A percentile compares a stretch with the other conserved stretches of the same genome.
phyloP scores from a whole-genome alignment of 768 basidiomycete genomes.

The Boletus rufocinnamomeus region DNA sequence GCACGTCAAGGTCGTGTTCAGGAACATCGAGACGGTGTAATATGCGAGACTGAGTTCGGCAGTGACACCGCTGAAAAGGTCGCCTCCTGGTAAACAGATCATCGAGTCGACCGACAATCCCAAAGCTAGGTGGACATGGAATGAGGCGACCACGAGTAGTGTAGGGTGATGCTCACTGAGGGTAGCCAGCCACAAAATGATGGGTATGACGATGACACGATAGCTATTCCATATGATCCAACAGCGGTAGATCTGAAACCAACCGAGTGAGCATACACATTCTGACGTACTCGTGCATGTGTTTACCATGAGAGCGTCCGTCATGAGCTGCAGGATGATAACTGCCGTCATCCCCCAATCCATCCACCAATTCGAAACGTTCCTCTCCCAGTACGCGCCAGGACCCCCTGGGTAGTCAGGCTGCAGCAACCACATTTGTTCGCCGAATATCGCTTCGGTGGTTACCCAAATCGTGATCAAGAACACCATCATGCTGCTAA shows the following conservation, averaged over 20 bases:
- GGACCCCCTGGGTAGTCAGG: slow-evolving; percentile 38
- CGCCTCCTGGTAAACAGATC: slow-evolving; percentile 16
- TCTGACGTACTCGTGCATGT: not conserved
- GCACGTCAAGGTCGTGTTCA: slow-evolving; percentile 22
- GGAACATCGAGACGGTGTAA: slow-evolving; percentile 12
- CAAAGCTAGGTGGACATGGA: slow-evolving; percentile 11
- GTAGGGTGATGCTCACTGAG: slow-evolving; percentile 16
- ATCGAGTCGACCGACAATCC: slow-evolving; percentile 17
- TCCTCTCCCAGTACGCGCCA: slow-evolving; percentile 29
- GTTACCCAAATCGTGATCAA: slow-evolving; percentile 34
- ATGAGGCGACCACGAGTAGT: not conserved
- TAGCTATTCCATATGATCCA: slow-evolving; percentile 35
- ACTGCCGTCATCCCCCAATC: slow-evolving; percentile 29
- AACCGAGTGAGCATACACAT: slow-evolving; percentile 3
- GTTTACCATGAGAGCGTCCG: slow-evolving; percentile 33
- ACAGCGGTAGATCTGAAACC: slow-evolving; percentile 42
- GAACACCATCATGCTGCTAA: slow-evolving; percentile 30
- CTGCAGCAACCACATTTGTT: slow-evolving; percentile 40
- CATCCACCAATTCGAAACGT: slow-evolving; percentile 31
- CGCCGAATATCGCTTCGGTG: slow-evolving; percentile 23
- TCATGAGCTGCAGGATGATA: slow-evolving; percentile 37
- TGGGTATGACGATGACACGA: slow-evolving; percentile 15
- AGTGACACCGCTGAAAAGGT: slow-evolving; percentile 20
- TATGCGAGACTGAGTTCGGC: slow-evolving; percentile 21
- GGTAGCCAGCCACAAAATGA: slow-evolving; percentile 25